Evolutionary conservation across 208 protist genomes (phyloP).

Genomic region (Trichomonas vaginalis): DNA sequence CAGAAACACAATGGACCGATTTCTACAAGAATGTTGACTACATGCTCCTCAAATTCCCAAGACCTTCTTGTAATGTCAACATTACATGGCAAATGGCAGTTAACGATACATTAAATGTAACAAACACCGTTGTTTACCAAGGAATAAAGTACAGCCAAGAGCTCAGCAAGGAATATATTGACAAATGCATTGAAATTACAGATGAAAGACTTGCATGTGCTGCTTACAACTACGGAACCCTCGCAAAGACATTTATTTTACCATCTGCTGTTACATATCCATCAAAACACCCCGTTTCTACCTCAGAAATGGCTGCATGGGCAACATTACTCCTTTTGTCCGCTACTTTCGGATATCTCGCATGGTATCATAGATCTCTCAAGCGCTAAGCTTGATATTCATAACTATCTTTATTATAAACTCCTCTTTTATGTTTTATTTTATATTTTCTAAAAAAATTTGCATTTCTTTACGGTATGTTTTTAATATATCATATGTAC

Average conservation of each 20-base stretch:
- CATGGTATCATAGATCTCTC: neutral
- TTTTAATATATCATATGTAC: too few relatives aligned
- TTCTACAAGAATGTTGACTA: neutral
- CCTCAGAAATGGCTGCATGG: neutral
- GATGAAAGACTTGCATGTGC: neutral
- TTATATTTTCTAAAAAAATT: too few relatives aligned
- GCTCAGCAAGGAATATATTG: neutral
- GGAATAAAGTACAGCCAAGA: neutral
- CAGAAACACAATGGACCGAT: neutral
- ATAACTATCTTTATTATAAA: too few relatives aligned
- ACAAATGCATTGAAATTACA: neutral
- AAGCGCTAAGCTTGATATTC: too few relatives aligned
- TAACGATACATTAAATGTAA: neutral
- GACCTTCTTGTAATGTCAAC: neutral
- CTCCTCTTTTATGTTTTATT: too few relatives aligned
- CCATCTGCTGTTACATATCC: neutral
- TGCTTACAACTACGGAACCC: neutral
- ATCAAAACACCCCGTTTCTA: neutral
- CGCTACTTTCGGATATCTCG: neutral
- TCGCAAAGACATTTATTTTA: neutral
- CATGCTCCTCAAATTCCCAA: neutral
- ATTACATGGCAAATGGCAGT: neutral
- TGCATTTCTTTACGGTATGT: too few relatives aligned
- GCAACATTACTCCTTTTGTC: neutral
- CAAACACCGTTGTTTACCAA: neutral